Percentiles rank a stretch among this genome's conserved stretches.
phyloP scores from a whole-genome alignment of 139 green algal species.

The Coccomyxa sp. region DNA sequence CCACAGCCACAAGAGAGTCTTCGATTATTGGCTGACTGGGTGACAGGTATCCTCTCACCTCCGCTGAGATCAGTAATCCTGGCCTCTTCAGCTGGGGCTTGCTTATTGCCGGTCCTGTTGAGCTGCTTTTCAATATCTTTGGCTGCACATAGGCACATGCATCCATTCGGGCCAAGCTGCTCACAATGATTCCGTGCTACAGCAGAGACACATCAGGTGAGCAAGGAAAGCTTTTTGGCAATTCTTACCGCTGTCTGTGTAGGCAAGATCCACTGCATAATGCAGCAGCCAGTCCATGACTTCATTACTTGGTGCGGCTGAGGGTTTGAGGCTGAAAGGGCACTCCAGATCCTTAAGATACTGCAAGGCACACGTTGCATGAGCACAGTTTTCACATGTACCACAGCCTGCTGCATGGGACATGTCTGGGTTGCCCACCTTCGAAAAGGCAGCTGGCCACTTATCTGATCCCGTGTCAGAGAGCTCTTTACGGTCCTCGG shows the following conservation, averaged over 20 bases:
- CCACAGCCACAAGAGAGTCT: no score
- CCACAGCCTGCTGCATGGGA: not conserved
- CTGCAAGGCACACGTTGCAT: not conserved
- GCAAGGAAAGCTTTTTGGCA: not conserved
- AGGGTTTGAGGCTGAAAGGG: slow-evolving; percentile 11
- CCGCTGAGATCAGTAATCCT: no score
- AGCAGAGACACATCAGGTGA: no score
- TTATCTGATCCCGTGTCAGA: not conserved
- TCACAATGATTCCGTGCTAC: no score
- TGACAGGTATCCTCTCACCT: no score
- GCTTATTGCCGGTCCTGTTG: no score
- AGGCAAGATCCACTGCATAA: slow-evolving; percentile 31
- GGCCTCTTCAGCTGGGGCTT: no score
- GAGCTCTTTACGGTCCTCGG: slow-evolving; percentile 17
- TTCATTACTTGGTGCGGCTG: not conserved
- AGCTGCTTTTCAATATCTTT: no score
- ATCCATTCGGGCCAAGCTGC: no score
- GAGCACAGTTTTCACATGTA: not conserved
- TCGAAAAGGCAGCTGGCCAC: slow-evolving; percentile 13
- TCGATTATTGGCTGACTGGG: no score
- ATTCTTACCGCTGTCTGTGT: slow-evolving; percentile 14
- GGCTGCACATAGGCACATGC: no score
- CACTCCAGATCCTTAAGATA: slow-evolving; percentile 53
- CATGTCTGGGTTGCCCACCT: not conserved
- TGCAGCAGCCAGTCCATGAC: slow-evolving; percentile 38